A percentile compares a stretch with the other conserved stretches of the same genome.
Evolutionary conservation across 23 red algal genomes (phyloP).

Genomic region (Gracilaria caudata): DNA sequence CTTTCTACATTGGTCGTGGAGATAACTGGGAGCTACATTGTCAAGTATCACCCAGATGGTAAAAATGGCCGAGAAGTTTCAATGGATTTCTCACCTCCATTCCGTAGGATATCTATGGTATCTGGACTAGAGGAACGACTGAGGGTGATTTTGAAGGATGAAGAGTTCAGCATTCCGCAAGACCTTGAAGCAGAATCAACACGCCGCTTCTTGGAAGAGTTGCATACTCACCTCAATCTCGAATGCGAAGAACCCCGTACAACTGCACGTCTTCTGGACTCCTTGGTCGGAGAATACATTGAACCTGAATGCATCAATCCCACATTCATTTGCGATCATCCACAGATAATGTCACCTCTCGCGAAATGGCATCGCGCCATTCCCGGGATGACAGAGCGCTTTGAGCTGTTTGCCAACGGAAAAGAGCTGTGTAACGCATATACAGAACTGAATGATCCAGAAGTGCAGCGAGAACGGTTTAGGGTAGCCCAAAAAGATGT

Average conservation of each 20-base stretch:
- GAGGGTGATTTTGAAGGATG: conserved; percentile 24
- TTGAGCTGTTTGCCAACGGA: conserved; percentile 96
- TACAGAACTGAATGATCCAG: conserved; percentile 97
- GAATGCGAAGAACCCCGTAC: conserved; percentile 88
- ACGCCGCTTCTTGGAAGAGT: conserved; percentile 34
- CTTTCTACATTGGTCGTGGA: conserved; percentile 77
- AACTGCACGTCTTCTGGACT: conserved; percentile 88
- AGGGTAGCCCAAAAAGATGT: conserved; percentile 73
- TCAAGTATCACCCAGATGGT: conserved; percentile 91
- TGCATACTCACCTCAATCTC: conserved; percentile 49
- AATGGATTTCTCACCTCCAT: conserved; percentile 96
- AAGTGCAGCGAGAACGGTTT: conserved; percentile 92
- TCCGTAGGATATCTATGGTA: conserved; percentile 83
- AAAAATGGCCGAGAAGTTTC: conserved; percentile 54
- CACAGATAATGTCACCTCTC: conserved; percentile 90
- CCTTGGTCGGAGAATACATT: conserved; percentile 85
- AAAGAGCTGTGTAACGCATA: conserved; percentile 96
- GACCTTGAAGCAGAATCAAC: conserved; percentile 55
- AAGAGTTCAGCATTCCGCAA: conserved; percentile 46
- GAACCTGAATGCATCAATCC: conserved; percentile 91
- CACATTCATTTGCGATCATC: conserved; percentile 98
- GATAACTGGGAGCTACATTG: conserved; percentile 55
- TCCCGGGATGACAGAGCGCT: conserved; percentile 88
- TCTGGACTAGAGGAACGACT: conserved; percentile 77
- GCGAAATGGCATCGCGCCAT: conserved; percentile 90